Evolutionary conservation across 1,284 basidiomycete genomes (phyloP).

Genomic region (Ganoderma resinaceum): DNA sequence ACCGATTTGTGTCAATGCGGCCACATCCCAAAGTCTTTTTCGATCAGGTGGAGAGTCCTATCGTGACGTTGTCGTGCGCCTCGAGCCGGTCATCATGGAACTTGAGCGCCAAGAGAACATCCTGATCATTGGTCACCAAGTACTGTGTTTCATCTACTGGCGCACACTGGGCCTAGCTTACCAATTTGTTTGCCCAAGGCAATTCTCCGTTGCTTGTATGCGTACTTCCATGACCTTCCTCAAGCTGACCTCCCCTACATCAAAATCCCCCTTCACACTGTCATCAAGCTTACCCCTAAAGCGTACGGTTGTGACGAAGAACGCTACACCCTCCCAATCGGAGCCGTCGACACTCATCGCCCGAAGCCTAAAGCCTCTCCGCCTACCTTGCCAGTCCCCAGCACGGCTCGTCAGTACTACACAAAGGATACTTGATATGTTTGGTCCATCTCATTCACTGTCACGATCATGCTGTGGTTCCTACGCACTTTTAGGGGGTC

Average conservation of each 20-base stretch:
- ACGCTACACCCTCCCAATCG: conserved; percentile 87
- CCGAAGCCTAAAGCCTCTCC: conserved; percentile 73
- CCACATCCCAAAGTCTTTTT: neutral
- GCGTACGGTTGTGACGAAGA: conserved; percentile 99
- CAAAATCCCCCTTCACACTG: conserved; percentile 95
- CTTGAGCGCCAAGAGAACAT: conserved; percentile 98
- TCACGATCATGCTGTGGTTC: neutral
- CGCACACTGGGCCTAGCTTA: conserved; percentile 15
- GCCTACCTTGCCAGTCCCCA: conserved; percentile 32
- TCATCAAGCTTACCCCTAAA: conserved; percentile 97
- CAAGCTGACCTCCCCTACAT: conserved; percentile 98
- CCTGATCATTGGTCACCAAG: conserved; percentile 96
- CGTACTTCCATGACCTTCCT: conserved; percentile 92
- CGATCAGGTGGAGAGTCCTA: conserved; percentile 88
- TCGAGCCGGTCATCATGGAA: conserved; percentile 99
- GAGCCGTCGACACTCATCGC: conserved; percentile 92
- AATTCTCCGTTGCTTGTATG: conserved; percentile 89
- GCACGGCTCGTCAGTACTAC: conserved; percentile 46
- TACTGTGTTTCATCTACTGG: conserved; percentile 32
- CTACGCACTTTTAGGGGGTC: neutral
- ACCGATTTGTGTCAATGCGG: neutral
- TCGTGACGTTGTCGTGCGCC: conserved; percentile 92
- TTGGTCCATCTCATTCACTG: neutral
- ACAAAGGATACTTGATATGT: conserved; percentile 27
- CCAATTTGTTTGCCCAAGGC: conserved; percentile 54